Percentiles rank a stretch among this genome's conserved stretches.
Evolutionary conservation across 2,329 filamentous ascomycete species (phyloP).

Genomic region (Apiospora pterosperma): DNA sequence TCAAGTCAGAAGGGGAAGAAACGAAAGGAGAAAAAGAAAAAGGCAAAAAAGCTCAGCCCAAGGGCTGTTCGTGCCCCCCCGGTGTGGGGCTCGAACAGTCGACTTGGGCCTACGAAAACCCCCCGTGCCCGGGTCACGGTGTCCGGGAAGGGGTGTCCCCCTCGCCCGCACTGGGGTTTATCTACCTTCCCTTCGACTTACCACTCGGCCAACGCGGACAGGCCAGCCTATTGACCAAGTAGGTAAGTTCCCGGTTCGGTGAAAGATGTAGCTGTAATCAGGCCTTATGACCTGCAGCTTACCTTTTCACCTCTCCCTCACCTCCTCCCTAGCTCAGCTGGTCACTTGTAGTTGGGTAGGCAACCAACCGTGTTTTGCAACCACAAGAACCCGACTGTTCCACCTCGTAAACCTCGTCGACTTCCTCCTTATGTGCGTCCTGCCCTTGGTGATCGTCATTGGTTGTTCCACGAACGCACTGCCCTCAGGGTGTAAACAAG

Average conservation of each 20-base stretch:
- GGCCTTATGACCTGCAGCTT: neutral
- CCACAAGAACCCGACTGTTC: neutral
- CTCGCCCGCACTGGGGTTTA: neutral
- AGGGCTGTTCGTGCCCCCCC: neutral
- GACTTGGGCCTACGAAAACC: neutral
- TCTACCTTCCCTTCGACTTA: neutral
- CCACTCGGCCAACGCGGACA: neutral
- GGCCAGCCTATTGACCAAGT: neutral
- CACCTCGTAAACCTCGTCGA: neutral
- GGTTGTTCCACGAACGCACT: neutral
- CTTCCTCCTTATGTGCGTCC: neutral
- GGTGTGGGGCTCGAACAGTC: neutral
- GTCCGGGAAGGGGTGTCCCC: neutral
- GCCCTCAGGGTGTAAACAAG: neutral
- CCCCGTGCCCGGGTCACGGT: neutral
- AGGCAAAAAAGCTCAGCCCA: neutral
- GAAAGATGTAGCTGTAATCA: neutral
- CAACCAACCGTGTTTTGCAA: neutral
- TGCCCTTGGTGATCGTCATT: neutral
- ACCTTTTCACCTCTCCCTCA: neutral
- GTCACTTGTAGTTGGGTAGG: neutral
- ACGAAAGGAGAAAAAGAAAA: neutral
- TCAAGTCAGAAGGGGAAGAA: neutral
- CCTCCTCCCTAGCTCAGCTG: neutral
- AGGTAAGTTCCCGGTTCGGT: neutral